phyloP scores from a whole-genome alignment of 257 asterid genomes.

The Solanum phureja region DNA sequence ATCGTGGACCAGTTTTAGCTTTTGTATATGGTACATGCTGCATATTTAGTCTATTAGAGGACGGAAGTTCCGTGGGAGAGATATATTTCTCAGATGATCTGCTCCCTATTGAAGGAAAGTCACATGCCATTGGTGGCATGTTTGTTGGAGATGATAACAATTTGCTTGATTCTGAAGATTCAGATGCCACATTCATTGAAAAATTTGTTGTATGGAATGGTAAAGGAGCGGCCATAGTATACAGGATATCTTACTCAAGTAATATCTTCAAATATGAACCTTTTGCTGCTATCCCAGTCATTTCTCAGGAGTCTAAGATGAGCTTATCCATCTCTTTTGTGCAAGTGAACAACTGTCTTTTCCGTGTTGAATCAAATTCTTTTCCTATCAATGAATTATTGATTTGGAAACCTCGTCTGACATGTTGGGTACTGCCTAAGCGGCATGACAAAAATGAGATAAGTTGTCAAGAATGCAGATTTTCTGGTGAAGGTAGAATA shows the following conservation, averaged over 20 bases:
- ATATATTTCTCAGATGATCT: conserved; percentile 48
- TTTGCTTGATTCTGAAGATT: conserved; percentile 11
- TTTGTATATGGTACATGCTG: conserved; percentile 63
- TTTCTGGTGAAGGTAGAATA: conserved; percentile 42
- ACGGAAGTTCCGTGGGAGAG: conserved; percentile 48
- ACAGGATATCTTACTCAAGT: conserved; percentile 49
- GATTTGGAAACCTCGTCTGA: conserved; percentile 70
- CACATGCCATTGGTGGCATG: conserved; percentile 49
- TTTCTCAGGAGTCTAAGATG: conserved; percentile 23
- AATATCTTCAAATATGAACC: conserved; percentile 37
- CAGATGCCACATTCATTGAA: conserved; percentile 28
- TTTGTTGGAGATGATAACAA: conserved; percentile 38
- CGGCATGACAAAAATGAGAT: conserved; percentile 24
- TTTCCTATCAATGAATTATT: conserved; percentile 36
- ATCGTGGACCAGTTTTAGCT: conserved; percentile 44
- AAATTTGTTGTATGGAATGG: conserved; percentile 71
- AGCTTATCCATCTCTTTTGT: conserved; percentile 41
- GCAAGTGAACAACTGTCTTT: conserved; percentile 33
- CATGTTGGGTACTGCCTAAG: conserved; percentile 57
- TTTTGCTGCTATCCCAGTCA: conserved; percentile 45
- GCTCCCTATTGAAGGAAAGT: conserved; percentile 42
- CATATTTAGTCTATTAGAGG: conserved; percentile 53
- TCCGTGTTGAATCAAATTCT: conserved; percentile 66
- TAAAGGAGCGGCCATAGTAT: conserved; percentile 52
- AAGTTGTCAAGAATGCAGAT: conserved; percentile 29